phyloP scores from a whole-genome alignment of 2,329 filamentous ascomycete genomes.

The Aaosphaeria arxii region DNA sequence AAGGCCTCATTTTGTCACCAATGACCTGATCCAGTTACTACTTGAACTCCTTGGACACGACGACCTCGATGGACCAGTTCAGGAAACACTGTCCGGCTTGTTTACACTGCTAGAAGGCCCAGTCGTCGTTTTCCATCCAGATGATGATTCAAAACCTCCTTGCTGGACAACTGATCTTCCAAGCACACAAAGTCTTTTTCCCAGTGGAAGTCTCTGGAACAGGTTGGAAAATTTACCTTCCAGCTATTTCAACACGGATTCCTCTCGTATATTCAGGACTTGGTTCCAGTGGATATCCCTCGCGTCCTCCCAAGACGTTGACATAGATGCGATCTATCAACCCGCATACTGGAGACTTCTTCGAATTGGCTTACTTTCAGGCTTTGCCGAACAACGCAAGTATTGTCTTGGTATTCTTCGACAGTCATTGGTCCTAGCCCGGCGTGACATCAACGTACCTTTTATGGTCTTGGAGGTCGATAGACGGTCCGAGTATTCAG shows the following conservation, averaged over 20 bases:
- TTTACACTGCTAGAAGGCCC: constrained; percentile 11
- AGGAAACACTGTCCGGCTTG: constrained; percentile 27
- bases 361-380: constrained; percentile 37
- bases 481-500: constrained; percentile 12
- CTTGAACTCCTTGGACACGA: constrained; percentile 17
- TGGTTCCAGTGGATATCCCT: constrained; percentile 38
- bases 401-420: constrained; percentile 45
- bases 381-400: constrained; percentile 46
- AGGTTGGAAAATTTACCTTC: constrained; percentile 15
- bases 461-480: constrained; percentile 19
- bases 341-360: constrained; percentile 41
- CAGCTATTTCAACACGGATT: constrained; percentile 13
- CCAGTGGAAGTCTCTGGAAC: constrained; percentile 16
- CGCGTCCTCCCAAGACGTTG: constrained; percentile 10
- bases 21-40: constrained; percentile 12
- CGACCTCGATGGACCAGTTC: constrained; percentile 16
- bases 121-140: constrained; percentile 5
- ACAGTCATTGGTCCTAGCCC: constrained; percentile 35
- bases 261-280: constrained; percentile 24
- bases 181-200: neutral
- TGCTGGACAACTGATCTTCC: neutral
- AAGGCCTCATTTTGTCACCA: constrained; percentile 16
- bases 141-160: neutral
- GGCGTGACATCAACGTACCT: constrained; percentile 19
- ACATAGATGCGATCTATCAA: constrained; percentile 19